Base-by-base conservation (phyloP, 495 filamentous ascomycete species). In the Delitschia confertaspora region DNA sequence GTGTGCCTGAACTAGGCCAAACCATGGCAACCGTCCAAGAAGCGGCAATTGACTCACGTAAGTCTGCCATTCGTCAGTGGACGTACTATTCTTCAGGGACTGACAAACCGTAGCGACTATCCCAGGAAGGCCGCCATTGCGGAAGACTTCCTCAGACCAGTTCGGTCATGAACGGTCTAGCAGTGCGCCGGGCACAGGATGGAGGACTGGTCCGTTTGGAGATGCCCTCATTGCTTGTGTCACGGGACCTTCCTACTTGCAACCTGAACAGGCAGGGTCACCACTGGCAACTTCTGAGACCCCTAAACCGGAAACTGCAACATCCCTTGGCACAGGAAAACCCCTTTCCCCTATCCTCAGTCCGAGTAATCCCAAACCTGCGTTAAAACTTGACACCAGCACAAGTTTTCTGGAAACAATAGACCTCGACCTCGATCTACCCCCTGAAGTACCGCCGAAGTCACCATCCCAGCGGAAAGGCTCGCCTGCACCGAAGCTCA, bases 1-100 rank as follows among this genome's bases (percentile, higher is more conserved):
- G 72, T 56, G 71, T 78, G 5, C 70, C 78, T 8, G 80, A 82
- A 38, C 57, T 82, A 18, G 79, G 74, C 3, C 71, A 74, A 29
- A 79, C 76, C 26, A 80, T 81, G 76, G 76, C 76, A 4, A 81
- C 77, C 2, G 76, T 81, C 9, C 77, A 79, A 45, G 81, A 83
- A 53, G 59, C 69, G 33, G 62, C 72, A 30, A 75, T 84, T 69
- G 82, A 86, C 61, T 85, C 82, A 57, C 82, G 82, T 86, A 73
- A 68, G 81, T 71, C 2, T 9, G 14, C 5, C 26, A 33, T 23
- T n/a, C 23, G 21, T 22, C 6, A 18, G 6, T 31, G 21, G 10
- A 13, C n/a, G 20, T 31, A 10, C 32, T 21, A 29, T 60, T n/a
- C n/a, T n/a, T n/a, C n/a, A n/a, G n/a, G n/a, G n/a, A n/a, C 64